Evolutionary conservation across 805 yeast genomes (phyloP).

Genomic region (Ogataea allantospora): DNA sequence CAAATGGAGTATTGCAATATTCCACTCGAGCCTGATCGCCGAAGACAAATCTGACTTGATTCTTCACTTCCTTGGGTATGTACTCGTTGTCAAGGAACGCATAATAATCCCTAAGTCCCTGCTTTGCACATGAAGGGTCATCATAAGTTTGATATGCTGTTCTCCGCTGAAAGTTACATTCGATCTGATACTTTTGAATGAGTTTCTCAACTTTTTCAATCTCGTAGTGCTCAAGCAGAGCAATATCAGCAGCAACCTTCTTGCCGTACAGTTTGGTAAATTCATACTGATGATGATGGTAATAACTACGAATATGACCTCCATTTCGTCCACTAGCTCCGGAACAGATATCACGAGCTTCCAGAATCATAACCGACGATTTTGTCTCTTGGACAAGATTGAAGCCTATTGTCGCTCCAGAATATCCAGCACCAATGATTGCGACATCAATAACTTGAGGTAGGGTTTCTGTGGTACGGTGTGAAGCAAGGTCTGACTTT

Average conservation of each 20-base stretch:
- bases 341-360: constrained; percentile 35
- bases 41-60: constrained; percentile 30
- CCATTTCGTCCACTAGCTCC: constrained; percentile 49
- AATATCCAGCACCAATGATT: constrained; percentile 45
- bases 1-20: constrained; percentile 27
- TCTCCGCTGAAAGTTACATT: constrained; percentile 38
- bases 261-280: constrained; percentile 23
- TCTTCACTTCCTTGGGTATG: constrained; percentile 27
- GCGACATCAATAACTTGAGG: constrained; percentile 40
- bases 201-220: constrained; percentile 33
- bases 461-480: constrained; percentile 26
- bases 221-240: constrained; percentile 37
- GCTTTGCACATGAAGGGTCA: constrained; percentile 11
- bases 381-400: constrained; percentile 34
- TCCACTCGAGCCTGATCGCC: constrained; percentile 34
- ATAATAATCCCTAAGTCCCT: constrained; percentile 22
- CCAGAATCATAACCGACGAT: constrained; percentile 14
- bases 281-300: constrained; percentile 19
- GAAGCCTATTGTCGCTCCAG: constrained; percentile 42
- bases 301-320: constrained; percentile 42
- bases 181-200: constrained; percentile 34
- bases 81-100: constrained; percentile 30
- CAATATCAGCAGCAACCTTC: constrained; percentile 35
- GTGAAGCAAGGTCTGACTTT: too few relatives aligned
- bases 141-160: constrained; percentile 37